Base-by-base conservation (phyloP, 139 green algal species). In the Haematococcus lacustris region DNA sequence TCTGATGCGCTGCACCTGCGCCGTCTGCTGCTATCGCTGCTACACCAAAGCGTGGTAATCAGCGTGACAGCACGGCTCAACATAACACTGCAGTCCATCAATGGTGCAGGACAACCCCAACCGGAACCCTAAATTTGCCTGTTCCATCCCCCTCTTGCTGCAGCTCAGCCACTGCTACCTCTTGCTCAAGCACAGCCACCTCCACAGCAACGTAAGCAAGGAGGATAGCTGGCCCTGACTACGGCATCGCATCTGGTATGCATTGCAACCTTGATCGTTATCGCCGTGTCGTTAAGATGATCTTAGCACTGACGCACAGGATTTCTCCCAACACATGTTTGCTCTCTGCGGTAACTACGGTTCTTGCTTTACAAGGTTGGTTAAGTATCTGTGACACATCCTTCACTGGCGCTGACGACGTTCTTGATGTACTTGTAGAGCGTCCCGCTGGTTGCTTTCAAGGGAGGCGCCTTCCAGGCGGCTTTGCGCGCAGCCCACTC, bases 401-500 rank as follows among this genome's bases (percentile, higher is more conserved):
- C 95, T 62, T 88, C 60, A 23, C 84, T 92, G 0, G 95, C 95
- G 26, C 79, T 86, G 1, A 70, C 75, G 17, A 98, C 95, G 59
- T 71, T 82, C 85, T 97, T 98, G 86, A 96, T 96, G 88, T 98
- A 99, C 83, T 98, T 98, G 87, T 96, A 97, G 51, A 99, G 85
- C 1, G 94, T 98, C 30, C 95, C 95, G 21, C 33, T 40, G 6
- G 76, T 89, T 30, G 89, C 90, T 73, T 96, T 96, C 43, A 94
- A 83, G 5, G 91, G 86, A 3, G 89, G 94, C 23, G 90, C 76
- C 35, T 53, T 83, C 90, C 91, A 99, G 7, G 76, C 83, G 0
- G 72, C 76, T 0, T 83, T 70, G 57, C 95, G 79, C 33, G 62
- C 40, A 21, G 85, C 81, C 76, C 89, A 78, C 79, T 98, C 93